Evolutionary conservation across 2,329 filamentous ascomycete species (phyloP).

Genomic region (Atkinsonella hypoxylon): DNA sequence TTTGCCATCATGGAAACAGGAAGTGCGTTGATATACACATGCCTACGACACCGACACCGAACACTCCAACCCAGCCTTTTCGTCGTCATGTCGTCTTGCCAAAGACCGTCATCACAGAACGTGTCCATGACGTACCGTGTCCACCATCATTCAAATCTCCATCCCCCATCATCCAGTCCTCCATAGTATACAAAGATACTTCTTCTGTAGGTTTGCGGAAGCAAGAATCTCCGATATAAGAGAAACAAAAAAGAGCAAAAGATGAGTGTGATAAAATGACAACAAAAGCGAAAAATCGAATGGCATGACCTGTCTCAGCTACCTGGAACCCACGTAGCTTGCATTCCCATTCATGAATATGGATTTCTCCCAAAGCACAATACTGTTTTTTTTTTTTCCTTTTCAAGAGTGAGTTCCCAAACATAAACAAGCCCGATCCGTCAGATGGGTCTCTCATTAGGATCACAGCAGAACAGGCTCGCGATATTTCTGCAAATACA

Average conservation of each 20-base stretch:
- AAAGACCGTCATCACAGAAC: not conserved
- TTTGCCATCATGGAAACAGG: not conserved
- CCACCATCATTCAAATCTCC: not conserved
- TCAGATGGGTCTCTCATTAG: not conserved
- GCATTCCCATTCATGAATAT: not conserved
- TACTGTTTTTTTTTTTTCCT: not conserved
- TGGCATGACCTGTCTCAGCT: not conserved
- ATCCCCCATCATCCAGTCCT: not conserved
- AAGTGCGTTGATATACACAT: not conserved
- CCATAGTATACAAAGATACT: constrained; percentile 1
- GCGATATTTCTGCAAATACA: constrained; percentile 1
- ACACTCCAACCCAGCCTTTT: not conserved
- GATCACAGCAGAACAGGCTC: not conserved
- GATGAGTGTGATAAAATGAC: not conserved
- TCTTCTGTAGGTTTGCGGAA: not conserved
- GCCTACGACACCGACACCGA: not conserved
- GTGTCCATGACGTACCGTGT: not conserved
- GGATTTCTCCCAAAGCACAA: not conserved
- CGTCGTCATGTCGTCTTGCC: not conserved
- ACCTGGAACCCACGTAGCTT: not conserved
- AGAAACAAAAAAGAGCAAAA: not conserved
- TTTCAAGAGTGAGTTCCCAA: constrained; percentile 2
- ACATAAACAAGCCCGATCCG: constrained; percentile 5
- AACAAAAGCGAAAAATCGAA: not conserved
- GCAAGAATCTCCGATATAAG: not conserved